Percentiles rank a stretch among this genome's conserved stretches.
Evolutionary conservation across 169 alveolate species (phyloP).

Genomic region (Eimeria brunetti): DNA sequence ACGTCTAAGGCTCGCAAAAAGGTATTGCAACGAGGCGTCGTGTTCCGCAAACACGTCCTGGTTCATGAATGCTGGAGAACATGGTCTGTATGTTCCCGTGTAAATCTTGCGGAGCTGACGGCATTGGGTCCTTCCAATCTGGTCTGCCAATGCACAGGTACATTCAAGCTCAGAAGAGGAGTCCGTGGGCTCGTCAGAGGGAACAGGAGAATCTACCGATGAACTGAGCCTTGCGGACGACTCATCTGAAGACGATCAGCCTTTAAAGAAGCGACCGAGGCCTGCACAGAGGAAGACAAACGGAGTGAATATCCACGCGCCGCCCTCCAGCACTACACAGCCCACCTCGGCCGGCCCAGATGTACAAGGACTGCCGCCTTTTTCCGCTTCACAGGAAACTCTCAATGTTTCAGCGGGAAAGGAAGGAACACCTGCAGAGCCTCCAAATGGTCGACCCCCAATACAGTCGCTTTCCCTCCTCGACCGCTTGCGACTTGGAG

Average conservation of each 20-base stretch:
- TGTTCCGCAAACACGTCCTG: background rate
- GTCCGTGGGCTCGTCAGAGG: conserved; percentile 41
- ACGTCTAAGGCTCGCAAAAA: conserved; percentile 48
- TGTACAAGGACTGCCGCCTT: background rate
- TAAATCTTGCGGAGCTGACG: background rate
- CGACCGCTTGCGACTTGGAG: conserved; percentile 57
- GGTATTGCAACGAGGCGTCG: background rate
- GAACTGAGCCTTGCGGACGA: conserved; percentile 41
- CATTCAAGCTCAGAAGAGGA: conserved; percentile 60
- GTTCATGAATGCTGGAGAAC: background rate
- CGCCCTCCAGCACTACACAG: background rate
- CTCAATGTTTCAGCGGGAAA: background rate
- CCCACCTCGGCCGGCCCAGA: background rate
- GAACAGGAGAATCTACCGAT: conserved; percentile 29
- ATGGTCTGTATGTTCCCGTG: background rate
- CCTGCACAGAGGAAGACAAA: conserved; percentile 5
- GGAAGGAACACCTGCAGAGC: background rate
- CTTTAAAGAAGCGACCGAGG: conserved; percentile 15
- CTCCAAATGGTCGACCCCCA: conserved; percentile 45
- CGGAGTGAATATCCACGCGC: conserved; percentile 39
- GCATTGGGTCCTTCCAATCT: background rate
- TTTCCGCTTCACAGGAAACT: background rate
- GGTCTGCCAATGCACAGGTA: conserved; percentile 19
- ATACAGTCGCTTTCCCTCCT: conserved; percentile 63
- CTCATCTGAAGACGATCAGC: conserved; percentile 62